Evolutionary conservation across 306 rosid species (phyloP), one percentile per base, ranked within the genome.

Genomic region (Inga laurina): DNA sequence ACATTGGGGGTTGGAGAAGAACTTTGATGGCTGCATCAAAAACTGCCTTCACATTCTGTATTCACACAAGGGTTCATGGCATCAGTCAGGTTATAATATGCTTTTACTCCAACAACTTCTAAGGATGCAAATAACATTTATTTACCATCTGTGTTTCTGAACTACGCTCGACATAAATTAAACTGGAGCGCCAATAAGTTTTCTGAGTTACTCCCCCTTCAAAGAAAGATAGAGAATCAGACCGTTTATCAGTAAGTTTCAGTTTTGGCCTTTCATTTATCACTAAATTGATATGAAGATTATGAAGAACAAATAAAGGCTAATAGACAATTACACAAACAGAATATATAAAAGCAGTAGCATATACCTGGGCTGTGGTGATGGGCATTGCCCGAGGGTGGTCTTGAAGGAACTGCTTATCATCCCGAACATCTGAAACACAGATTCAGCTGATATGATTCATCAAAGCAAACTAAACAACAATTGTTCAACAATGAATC

Each of bases 1-100:
- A n/a, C n/a, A n/a, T 93, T 37, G 99, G 94, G 2, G 99, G 99
- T 86, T 90, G 99, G 81, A 96, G 97, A 85, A 96, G 98, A 86
- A 92, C 93, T 87, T 96, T 92, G 80, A 96, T 93, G 64, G 99
- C 97, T 4, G 97, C 94, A 61, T 96, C 99, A 34, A 93, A 96
- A 84, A 95, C 98, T 19, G 97, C 98, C 86, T 93, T 95, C 88
- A 93, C 98, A 81, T 95, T 95, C 98, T 95, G 94, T 75, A 89
- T 69, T 77, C 49, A 81, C 54, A 79, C 79, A 32, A 77, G 69
- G 66, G 76, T 21, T 24, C 10, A 69, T 24, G 15, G 71, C 24
- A 41, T 62, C 32, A 43, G 54, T 82, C 32, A 79, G 84, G 74
- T 52, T 21, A 8, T 11, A n/a, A 34, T 49, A 74, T 73, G 56